Base-by-base conservation (phyloP, 805 yeast genomes). In the Clavispora santaluciae region DNA sequence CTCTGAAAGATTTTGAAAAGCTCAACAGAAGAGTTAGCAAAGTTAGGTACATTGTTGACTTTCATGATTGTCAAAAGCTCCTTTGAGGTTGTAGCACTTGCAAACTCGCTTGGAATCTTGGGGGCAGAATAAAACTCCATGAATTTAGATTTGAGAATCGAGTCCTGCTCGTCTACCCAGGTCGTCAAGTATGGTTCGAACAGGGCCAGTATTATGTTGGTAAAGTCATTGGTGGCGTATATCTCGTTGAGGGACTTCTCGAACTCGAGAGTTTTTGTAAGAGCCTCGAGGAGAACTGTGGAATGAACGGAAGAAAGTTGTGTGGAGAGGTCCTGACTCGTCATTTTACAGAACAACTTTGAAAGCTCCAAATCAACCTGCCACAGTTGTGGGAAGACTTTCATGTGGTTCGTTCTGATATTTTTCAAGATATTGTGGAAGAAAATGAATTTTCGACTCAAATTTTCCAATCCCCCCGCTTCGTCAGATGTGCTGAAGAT, bases 391-490 rank as follows among this genome's bases (percentile, higher is more conserved):
- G 95, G 93, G 62, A 93, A 93, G 24, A 72, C 68, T 6, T 60
- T 51, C 1, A 70, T 56, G 50, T 75, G 78, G 23, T 70, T 72
- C 1, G 76, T 59, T 44, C 79, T 81, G 50, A 81, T 78, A 17
- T 73, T 70, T 39, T 73, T 74, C 44, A 91, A 63, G 1, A 86
- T 74, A 49, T 85, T 81, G 49, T 83, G 81, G 62, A 87, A 86
- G 59, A 84, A 91, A 23, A 89, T 76, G 59, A 79, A 93, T 36
- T 99, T 69, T 50, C 97, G 69, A 22, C 79, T 74, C 38, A 93
- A 63, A 60, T 93, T 93, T 44, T 93, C 99, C 44, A 93, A 65
- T 5, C 95, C 83, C 1, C 97, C 97, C 0, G 99, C 99, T 62
- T 93, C 99, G 52, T 89, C 97, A 11, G 79, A 72, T 8, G 81